Conservation (phyloP, 2,329 filamentous ascomycete species). For the Coniochaeta sp. region DNA sequence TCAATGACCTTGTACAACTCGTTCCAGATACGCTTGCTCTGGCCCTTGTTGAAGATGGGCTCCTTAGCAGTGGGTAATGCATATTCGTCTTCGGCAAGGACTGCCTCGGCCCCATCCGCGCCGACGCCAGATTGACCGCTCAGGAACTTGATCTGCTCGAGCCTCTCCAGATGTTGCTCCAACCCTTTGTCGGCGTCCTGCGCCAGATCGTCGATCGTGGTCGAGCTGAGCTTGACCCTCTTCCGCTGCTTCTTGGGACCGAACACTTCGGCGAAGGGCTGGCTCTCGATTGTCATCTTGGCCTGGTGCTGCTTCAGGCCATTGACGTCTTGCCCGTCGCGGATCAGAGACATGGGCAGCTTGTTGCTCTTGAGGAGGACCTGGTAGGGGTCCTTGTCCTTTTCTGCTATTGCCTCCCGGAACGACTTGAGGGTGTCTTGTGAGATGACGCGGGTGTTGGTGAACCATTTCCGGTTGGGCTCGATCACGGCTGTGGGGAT, state of each 20-base stretch:
- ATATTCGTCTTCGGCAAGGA: constrained; percentile 29
- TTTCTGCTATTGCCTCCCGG: constrained; percentile 84
- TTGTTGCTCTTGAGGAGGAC: constrained; percentile 97
- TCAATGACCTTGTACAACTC: constrained; percentile 94
- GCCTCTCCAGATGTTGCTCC: constrained; percentile 70
- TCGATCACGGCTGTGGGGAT: constrained; percentile 80
- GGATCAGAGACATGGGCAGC: constrained; percentile 89
- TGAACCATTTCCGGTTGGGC: constrained; percentile 97
- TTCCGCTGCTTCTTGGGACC: constrained; percentile 92
- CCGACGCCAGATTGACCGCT: constrained; percentile 59
- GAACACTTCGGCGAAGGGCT: constrained; percentile 82
- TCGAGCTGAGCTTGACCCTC: constrained; percentile 79
- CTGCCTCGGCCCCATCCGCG: constrained; percentile 34
- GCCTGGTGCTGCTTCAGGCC: constrained; percentile 88
- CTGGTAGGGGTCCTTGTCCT: constrained; percentile 82
- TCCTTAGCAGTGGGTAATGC: constrained; percentile 61
- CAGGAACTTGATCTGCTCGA: constrained; percentile 70
- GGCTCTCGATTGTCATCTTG: constrained; percentile 80
- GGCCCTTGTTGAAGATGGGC: constrained; percentile 88
- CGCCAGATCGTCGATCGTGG: constrained; percentile 74
- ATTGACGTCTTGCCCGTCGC: constrained; percentile 68
- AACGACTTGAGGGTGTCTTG: constrained; percentile 84
- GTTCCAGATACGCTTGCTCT: constrained; percentile 95
- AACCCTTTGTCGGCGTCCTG: constrained; percentile 74
- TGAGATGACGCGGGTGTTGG: constrained; percentile 81